Evolutionary conservation across 139 green algal species (phyloP).

Genomic region (Raphidocelis subcapitata): DNA sequence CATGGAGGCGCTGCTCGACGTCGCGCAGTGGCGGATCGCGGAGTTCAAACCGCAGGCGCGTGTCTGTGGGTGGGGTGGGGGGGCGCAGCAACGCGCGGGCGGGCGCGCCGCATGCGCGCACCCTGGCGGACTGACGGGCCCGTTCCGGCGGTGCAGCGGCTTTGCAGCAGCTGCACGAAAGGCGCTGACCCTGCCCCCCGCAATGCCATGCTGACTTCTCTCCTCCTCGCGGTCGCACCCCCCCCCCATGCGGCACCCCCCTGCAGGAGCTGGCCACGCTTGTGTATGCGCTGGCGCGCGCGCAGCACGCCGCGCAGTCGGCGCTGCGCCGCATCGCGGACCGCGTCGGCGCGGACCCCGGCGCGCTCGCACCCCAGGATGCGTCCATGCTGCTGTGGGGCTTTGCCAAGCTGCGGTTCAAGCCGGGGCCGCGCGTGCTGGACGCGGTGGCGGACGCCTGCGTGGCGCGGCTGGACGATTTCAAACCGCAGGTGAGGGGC

Average conservation of each 20-base stretch:
- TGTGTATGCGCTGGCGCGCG: constrained; percentile 10
- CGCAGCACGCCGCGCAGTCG: constrained; percentile 9
- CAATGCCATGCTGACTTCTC: no score
- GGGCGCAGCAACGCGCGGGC: background rate
- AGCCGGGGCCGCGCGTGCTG: constrained; percentile 11
- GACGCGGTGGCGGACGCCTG: constrained; percentile 1
- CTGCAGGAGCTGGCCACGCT: constrained; percentile 11
- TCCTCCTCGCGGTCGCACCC: no score
- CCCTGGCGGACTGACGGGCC: background rate
- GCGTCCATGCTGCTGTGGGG: constrained; percentile 17
- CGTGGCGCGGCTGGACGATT: constrained; percentile 2
- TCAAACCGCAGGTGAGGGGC: constrained; percentile 16
- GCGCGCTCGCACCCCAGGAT: constrained; percentile 3
- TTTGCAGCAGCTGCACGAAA: no score
- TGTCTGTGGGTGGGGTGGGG: background rate
- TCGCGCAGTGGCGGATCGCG: constrained; percentile 12
- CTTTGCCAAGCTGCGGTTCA: constrained; percentile 17
- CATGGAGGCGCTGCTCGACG: constrained; percentile 10
- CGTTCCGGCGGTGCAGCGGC: background rate
- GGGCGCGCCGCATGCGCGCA: background rate
- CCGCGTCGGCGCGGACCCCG: background rate
- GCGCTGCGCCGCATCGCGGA: constrained; percentile 13
- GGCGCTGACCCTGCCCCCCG: no score
- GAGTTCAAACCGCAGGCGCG: constrained; percentile 4
- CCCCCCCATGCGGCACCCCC: no score